Evolutionary conservation across 306 rosid genomes (phyloP).

Genomic region (Lagenaria siceraria): DNA sequence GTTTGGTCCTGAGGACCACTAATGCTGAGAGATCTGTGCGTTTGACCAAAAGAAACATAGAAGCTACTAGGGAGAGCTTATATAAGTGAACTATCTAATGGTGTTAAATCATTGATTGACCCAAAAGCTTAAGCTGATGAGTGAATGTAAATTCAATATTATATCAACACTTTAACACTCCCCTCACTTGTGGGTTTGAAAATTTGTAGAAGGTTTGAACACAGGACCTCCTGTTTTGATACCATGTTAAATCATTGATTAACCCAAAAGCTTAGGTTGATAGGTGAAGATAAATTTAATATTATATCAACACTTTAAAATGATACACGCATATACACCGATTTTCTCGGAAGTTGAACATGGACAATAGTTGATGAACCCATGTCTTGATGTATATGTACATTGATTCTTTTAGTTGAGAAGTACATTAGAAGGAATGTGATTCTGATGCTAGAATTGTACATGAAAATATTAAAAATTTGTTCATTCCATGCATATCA

Average conservation of each 20-base stretch:
- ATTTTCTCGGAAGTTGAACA: neutral
- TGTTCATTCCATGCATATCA: constrained; percentile 6
- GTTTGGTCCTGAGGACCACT: neutral
- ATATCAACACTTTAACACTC: too few species aligned
- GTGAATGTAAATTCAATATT: too few species aligned
- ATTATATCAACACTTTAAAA: too few species aligned
- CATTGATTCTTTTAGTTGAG: neutral
- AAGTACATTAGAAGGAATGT: neutral
- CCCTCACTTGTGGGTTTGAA: too few species aligned
- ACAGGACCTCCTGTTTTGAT: too few species aligned
- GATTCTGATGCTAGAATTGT: neutral
- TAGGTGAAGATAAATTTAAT: too few species aligned
- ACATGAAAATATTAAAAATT: neutral
- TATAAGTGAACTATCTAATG: neutral
- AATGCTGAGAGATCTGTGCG: neutral
- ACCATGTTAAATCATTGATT: too few species aligned
- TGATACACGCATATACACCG: neutral
- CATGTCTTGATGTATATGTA: neutral
- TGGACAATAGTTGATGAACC: neutral
- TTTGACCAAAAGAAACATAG: neutral
- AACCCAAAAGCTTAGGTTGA: too few species aligned
- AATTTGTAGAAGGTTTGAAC: too few species aligned
- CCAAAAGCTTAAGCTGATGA: too few species aligned
- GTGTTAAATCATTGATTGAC: neutral
- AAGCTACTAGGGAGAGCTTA: neutral